Evolutionary conservation across 768 basidiomycete species (phyloP).

Genomic region (Krasilnikovozyma curviuscula): DNA sequence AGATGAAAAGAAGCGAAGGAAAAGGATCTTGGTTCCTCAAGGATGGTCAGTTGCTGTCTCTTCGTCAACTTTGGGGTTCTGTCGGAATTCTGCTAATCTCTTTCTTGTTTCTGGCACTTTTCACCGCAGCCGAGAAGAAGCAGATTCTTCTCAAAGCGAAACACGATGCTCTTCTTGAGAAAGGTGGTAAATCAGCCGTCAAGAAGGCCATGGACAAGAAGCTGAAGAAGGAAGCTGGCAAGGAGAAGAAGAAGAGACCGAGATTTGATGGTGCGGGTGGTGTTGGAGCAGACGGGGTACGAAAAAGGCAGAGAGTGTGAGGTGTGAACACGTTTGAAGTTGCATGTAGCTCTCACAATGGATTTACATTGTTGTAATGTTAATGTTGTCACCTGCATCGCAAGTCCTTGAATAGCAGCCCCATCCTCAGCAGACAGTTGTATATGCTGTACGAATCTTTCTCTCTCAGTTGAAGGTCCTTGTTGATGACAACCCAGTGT

Average conservation of each 20-base stretch:
- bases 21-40: conserved; percentile 79
- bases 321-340: no score
- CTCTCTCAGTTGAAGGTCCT: no score
- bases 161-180: conserved; percentile 54
- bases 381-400: no score
- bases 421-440: no score
- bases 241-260: conserved; percentile 72
- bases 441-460: no score
- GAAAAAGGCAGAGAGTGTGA: no score
- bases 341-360: no score
- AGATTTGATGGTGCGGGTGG: not conserved
- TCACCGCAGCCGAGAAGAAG: conserved; percentile 50
- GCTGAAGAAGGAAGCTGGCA: conserved; percentile 65
- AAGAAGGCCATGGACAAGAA: conserved; percentile 78
- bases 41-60: conserved; percentile 39
- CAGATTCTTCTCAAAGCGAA: conserved; percentile 51
- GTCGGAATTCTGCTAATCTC: no score
- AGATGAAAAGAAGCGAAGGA: conserved; percentile 47
- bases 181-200: conserved; percentile 61
- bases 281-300: not conserved
- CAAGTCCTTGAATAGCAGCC: no score
- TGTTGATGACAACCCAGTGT: no score
- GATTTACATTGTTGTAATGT: no score
- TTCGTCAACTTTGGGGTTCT: no score
- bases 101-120: not conserved